These are phyloP conservation scores for Dryas drummondii DNA, from an alignment of 306 rosid genomes.

Conservation along the genomic window DNA sequence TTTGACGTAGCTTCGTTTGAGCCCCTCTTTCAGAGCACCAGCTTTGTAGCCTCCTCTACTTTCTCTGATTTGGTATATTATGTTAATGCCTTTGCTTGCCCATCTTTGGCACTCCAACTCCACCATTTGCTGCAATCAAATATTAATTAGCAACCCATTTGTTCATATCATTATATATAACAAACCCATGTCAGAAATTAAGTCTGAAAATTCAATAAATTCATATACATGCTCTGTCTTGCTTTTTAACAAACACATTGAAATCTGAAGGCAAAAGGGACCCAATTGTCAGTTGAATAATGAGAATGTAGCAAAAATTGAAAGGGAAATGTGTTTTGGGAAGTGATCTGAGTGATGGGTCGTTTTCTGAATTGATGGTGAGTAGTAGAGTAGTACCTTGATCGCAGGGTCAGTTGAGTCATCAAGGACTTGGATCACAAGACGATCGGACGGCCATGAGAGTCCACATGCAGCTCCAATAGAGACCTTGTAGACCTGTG, in stretches of 20 bases:
- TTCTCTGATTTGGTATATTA: conserved; percentile 87
- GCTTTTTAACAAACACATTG: not conserved
- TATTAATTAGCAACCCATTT: not conserved
- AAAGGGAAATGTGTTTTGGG: not conserved
- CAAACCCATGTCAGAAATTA: conserved; percentile 19
- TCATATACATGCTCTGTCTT: not conserved
- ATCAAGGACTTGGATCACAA: conserved; percentile 95
- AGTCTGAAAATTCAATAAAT: not conserved
- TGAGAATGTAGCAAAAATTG: not conserved
- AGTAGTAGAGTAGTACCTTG: conserved; percentile 47
- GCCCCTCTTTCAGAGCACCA: conserved; percentile 91
- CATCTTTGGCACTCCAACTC: conserved; percentile 91
- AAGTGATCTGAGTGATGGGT: not conserved
- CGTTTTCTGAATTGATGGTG: not conserved
- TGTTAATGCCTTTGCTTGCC: conserved; percentile 90
- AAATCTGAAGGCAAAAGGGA: not conserved
- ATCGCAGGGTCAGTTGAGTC: conserved; percentile 89
- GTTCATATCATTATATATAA: not conserved
- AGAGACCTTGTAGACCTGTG: conserved; percentile 89
- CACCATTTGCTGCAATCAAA: conserved; percentile 79
- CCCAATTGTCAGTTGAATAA: not conserved
- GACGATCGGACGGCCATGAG: conserved; percentile 96
- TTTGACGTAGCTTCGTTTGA: conserved; percentile 81
- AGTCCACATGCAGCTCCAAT: conserved; percentile 98
- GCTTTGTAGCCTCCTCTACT: conserved; percentile 86